phyloP scores from a whole-genome alignment of 768 basidiomycete genomes.

The Phlebiopsis flavidoalba region DNA sequence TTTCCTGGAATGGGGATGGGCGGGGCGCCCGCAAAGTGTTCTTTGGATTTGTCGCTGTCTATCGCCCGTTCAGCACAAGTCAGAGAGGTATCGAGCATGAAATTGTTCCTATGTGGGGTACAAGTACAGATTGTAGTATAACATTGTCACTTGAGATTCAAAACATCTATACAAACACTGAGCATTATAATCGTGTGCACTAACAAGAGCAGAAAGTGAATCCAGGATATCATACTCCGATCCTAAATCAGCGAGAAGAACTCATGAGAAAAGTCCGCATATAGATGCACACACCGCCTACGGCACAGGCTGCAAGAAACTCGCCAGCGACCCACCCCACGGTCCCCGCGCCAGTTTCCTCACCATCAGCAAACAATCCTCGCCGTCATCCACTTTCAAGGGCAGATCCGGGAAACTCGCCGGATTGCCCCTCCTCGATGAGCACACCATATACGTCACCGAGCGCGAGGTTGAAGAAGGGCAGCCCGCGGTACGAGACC shows the following conservation, averaged over 20 bases:
- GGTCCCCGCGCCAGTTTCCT: conserved; percentile 42
- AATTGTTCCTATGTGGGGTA: too few relatives aligned
- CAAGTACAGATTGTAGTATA: not conserved
- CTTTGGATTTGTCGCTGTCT: too few relatives aligned
- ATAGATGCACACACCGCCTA: not conserved
- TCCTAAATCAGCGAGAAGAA: too few relatives aligned
- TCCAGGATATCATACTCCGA: not conserved
- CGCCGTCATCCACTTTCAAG: conserved; percentile 70
- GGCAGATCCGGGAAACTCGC: conserved; percentile 69
- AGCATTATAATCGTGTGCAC: too few relatives aligned
- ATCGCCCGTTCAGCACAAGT: too few relatives aligned
- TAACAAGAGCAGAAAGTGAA: too few relatives aligned
- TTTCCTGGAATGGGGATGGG: too few relatives aligned
- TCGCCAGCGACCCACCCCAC: conserved; percentile 79
- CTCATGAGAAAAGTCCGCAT: too few relatives aligned
- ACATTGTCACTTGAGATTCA: too few relatives aligned
- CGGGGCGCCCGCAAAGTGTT: too few relatives aligned
- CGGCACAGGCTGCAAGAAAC: conserved; percentile 58
- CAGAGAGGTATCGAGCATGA: too few relatives aligned
- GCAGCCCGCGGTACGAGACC: conserved; percentile 66
- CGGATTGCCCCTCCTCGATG: conserved; percentile 75
- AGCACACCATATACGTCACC: conserved; percentile 64
- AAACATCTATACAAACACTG: too few relatives aligned
- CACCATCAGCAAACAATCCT: conserved; percentile 74
- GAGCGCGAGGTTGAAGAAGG: conserved; percentile 67